A percentile compares a stretch with the other conserved stretches of the same genome.
Conservation (phyloP, 148 eudicot species). For the Linanthus parryae region DNA sequence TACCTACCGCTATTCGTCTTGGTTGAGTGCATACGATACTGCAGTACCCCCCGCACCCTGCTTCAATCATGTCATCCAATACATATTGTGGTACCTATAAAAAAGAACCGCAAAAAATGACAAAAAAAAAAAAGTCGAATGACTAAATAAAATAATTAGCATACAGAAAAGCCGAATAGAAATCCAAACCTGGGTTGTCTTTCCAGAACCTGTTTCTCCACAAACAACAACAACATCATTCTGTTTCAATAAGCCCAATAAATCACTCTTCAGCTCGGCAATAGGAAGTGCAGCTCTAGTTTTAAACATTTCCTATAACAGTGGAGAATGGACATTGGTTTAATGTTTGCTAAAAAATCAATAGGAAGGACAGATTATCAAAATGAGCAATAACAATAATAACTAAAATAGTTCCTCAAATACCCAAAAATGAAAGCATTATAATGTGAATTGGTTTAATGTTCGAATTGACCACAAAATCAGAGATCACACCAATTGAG, state of each 20-base stretch:
- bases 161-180: not conserved
- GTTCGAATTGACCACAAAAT: no score
- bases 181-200: conserved; percentile 86
- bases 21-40: conserved; percentile 94
- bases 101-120: not conserved
- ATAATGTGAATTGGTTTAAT: no score
- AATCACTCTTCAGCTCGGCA: conserved; percentile 64
- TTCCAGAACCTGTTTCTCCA: conserved; percentile 98
- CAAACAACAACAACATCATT: conserved; percentile 79
- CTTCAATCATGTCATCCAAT: conserved; percentile 88
- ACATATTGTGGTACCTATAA: conserved; percentile 92
- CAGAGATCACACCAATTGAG: no score
- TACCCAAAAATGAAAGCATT: no score
- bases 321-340: conserved; percentile 2
- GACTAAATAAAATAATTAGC: not conserved
- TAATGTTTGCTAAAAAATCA: conserved; percentile 8
- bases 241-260: conserved; percentile 52
- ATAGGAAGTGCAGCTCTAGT: conserved; percentile 84
- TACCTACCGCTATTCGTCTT: conserved; percentile 88
- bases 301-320: conserved; percentile 61
- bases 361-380: no score
- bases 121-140: not conserved
- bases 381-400: no score
- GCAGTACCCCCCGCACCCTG: conserved; percentile 78
- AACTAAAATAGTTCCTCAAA: no score